A percentile compares a stretch with the other conserved stretches of the same genome.
phyloP scores from a whole-genome alignment of 495 filamentous ascomycete species.

The Daldinia loculata region DNA sequence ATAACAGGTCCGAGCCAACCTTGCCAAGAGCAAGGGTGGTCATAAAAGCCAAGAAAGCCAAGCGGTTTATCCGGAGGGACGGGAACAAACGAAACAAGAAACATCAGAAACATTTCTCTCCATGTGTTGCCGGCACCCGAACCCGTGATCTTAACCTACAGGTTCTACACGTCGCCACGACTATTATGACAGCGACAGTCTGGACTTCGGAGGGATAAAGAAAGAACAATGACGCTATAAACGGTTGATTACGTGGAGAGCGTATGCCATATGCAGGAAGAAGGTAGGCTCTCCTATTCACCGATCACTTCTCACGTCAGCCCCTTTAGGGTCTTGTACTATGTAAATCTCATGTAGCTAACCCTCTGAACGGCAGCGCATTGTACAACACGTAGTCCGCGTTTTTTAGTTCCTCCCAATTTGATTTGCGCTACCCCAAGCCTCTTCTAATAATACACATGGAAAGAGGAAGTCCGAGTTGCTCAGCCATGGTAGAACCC shows the following conservation, averaged over 20 bases:
- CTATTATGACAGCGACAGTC: not conserved
- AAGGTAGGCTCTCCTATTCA: conserved; percentile 28
- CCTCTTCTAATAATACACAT: conserved; percentile 31
- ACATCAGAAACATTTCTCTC: conserved; percentile 19
- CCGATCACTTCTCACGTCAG: conserved; percentile 38
- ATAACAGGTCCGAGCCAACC: conserved; percentile 26
- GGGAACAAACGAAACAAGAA: conserved; percentile 40
- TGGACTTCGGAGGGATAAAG: not conserved
- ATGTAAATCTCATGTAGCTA: conserved; percentile 19
- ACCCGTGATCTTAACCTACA: conserved; percentile 4
- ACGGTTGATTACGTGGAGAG: not conserved
- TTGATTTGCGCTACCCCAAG: conserved; percentile 13
- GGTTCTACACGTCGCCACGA: conserved; percentile 24
- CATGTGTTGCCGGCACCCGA: conserved; percentile 12
- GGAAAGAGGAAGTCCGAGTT: conserved; percentile 4
- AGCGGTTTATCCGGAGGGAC: conserved; percentile 36
- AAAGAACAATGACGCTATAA: not conserved
- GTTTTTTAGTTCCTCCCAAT: not conserved
- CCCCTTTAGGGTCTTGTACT: conserved; percentile 24
- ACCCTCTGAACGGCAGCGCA: conserved; percentile 23
- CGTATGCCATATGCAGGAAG: not conserved
- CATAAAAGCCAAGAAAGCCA: conserved; percentile 37
- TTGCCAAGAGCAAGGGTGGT: conserved; percentile 18
- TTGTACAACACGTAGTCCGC: conserved; percentile 19
- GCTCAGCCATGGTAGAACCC: conserved; percentile 28